phyloP scores from a whole-genome alignment of 441 rosid genomes.

The Populus trichocarpa region DNA sequence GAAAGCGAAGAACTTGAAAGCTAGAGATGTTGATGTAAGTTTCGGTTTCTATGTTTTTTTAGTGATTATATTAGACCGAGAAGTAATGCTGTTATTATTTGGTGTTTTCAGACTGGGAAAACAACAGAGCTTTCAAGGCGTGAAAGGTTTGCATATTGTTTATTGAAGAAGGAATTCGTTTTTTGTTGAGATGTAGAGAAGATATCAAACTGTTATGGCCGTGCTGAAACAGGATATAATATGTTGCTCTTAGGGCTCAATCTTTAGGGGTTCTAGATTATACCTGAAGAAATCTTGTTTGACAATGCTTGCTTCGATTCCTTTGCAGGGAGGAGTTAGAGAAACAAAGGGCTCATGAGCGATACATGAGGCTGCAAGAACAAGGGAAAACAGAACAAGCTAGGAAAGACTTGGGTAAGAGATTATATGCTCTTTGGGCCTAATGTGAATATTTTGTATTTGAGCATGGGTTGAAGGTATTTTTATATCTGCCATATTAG shows the following conservation, averaged over 20 bases:
- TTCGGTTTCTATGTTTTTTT: neutral
- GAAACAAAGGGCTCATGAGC: slow-evolving; percentile 88
- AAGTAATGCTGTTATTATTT: neutral
- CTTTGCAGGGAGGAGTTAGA: slow-evolving; percentile 83
- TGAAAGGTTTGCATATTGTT: slow-evolving; percentile 60
- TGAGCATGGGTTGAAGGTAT: neutral
- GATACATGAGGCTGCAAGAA: slow-evolving; percentile 94
- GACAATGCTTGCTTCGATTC: neutral
- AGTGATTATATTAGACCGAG: neutral
- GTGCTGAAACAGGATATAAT: neutral
- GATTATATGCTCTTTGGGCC: neutral
- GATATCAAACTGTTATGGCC: neutral
- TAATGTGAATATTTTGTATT: neutral
- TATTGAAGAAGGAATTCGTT: neutral
- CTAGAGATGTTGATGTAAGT: slow-evolving; percentile 82
- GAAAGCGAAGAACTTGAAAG: slow-evolving; percentile 71
- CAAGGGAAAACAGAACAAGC: slow-evolving; percentile 96
- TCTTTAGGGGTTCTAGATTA: neutral
- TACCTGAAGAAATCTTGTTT: neutral
- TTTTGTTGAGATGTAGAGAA: neutral
- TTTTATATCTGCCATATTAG: neutral
- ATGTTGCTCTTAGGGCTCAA: neutral
- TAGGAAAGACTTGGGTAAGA: slow-evolving; percentile 77
- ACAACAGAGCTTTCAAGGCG: slow-evolving; percentile 97
- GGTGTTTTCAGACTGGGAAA: slow-evolving; percentile 42